Percentiles rank a stretch among this genome's conserved stretches.
Evolutionary conservation across 2,329 filamentous ascomycete genomes (phyloP).

Genomic region (Ophiostoma tasmaniense): DNA sequence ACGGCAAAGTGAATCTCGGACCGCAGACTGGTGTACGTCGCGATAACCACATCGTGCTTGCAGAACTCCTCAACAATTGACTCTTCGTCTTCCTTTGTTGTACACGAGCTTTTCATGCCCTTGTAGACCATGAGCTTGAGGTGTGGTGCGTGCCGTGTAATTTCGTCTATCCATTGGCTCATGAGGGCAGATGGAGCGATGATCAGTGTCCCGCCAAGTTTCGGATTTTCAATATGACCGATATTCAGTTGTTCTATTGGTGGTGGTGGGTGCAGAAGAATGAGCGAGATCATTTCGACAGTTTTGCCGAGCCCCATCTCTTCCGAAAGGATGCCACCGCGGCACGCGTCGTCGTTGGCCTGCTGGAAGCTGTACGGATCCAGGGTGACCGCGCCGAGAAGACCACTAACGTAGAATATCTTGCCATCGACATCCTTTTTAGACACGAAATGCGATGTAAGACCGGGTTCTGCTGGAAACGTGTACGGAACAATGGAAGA

Average conservation of each 20-base stretch:
- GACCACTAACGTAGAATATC: constrained; percentile 39
- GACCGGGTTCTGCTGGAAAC: constrained; percentile 17
- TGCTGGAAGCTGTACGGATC: constrained; percentile 38
- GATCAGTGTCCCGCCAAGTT: constrained; percentile 51
- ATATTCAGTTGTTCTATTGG: constrained; percentile 25
- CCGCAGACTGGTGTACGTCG: constrained; percentile 63
- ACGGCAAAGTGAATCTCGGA: constrained; percentile 70
- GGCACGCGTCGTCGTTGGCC: constrained; percentile 31
- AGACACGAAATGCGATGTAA: constrained; percentile 37
- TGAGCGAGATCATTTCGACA: constrained; percentile 62
- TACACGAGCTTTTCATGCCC: constrained; percentile 35
- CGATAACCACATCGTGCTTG: constrained; percentile 51
- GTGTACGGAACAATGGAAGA: constrained; percentile 24
- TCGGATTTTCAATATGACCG: constrained; percentile 48
- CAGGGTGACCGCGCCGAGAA: constrained; percentile 51
- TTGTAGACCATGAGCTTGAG: constrained; percentile 49
- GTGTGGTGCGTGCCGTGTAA: constrained; percentile 48
- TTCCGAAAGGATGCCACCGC: constrained; percentile 62
- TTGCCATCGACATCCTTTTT: constrained; percentile 38
- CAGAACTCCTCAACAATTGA: constrained; percentile 38
- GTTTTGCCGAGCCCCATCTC: constrained; percentile 83
- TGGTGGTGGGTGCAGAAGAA: constrained; percentile 51
- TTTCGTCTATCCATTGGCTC: constrained; percentile 54
- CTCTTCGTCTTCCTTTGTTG: constrained; percentile 31
- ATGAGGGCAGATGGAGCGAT: constrained; percentile 49